Base-by-base conservation (phyloP, 805 yeast genomes). In the Lipomyces mesembrius region DNA sequence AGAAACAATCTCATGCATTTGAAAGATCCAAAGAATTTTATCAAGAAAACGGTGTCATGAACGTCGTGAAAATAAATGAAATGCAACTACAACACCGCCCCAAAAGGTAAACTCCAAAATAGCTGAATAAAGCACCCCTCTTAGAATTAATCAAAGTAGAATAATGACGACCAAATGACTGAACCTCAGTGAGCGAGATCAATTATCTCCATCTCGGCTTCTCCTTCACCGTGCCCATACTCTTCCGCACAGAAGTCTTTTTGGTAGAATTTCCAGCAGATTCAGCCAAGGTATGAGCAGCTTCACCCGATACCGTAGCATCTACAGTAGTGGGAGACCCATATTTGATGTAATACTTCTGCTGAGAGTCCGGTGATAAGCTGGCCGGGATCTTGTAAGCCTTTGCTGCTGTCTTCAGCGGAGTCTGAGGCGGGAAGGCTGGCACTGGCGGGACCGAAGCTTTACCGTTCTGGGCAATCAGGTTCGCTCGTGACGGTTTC, bases 261-360 rank as follows among this genome's bases (percentile, higher is more conserved):
- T 20, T 22, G 22, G n/a, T 46, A 14, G 46, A 20, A 8, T 39
- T 34, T 29, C 56, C 54, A 29, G 52, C 32, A 27, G 56, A 25
- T 25, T 29, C 17, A 17, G 55, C 20, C 32, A 32, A 22, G 11
- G 3, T 20, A 12, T 51, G 60, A n/a, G 14, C 46, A 12, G 54
- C 61, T 29, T 29, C 59, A 29, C 29, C 34, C 4, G 35, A 8
- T 5, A 27, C 57, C 11, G 22, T 55, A 29, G 32, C 59, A 20
- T 64, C 58, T 14, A 35, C 63, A 1, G 55, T 51, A 11, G 57
- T 17, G n/a, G 57, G 20, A 29, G 29, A 27, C 20, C 46, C 57
- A 58, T 67, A 67, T 34, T 57, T 67, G 37, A 65, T 67, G 43
- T 64, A 67, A 37, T 61, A 67, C 55, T 64, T 67, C 52, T 59